These are phyloP conservation scores for Calocera cornea DNA, from an alignment of 768 basidiomycete species.

Conservation along the genomic window DNA sequence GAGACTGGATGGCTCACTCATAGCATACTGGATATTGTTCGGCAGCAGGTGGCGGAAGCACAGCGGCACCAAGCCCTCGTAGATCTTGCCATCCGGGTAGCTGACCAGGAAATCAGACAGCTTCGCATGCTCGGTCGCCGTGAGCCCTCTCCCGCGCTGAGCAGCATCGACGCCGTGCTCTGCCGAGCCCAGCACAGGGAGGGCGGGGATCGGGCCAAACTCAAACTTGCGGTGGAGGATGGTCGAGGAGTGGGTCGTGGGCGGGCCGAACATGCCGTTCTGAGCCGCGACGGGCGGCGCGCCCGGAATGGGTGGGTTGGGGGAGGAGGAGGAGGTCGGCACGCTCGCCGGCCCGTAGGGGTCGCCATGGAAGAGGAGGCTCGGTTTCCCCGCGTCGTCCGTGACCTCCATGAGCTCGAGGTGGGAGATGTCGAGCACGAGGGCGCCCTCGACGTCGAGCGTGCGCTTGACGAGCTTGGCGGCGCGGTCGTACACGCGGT, in stretches of 20 bases:
- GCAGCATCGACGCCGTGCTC: slow-evolving; percentile 10
- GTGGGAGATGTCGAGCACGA: slow-evolving; percentile 85
- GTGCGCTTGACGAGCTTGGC: slow-evolving; percentile 80
- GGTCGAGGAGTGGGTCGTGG: slow-evolving; percentile 11
- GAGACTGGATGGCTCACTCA: slow-evolving; percentile 41
- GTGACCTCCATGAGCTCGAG: slow-evolving; percentile 73
- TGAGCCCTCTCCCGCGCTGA: slow-evolving; percentile 33
- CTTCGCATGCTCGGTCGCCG: slow-evolving; percentile 56
- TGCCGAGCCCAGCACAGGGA: slow-evolving; percentile 23
- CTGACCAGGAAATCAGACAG: slow-evolving; percentile 66
- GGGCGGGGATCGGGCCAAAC: slow-evolving; percentile 22
- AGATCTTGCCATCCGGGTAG: slow-evolving; percentile 74
- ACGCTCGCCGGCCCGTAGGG: slow-evolving; percentile 17
- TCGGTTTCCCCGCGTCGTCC: slow-evolving; percentile 25
- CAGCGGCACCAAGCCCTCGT: slow-evolving; percentile 73
- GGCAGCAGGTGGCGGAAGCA: slow-evolving; percentile 75
- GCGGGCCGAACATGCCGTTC: too few relatives aligned
- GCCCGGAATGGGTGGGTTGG: neutral
- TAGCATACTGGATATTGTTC: slow-evolving; percentile 66
- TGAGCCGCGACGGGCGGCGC: neutral
- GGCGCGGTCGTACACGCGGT: slow-evolving; percentile 79
- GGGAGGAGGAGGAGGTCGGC: neutral
- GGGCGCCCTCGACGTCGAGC: slow-evolving; percentile 80
- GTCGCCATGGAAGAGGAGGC: slow-evolving; percentile 24
- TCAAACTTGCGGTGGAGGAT: slow-evolving; percentile 19